These are phyloP conservation scores for Irpex sp. DNA, from an alignment of 1,284 basidiomycete genomes.

Conservation along the genomic window DNA sequence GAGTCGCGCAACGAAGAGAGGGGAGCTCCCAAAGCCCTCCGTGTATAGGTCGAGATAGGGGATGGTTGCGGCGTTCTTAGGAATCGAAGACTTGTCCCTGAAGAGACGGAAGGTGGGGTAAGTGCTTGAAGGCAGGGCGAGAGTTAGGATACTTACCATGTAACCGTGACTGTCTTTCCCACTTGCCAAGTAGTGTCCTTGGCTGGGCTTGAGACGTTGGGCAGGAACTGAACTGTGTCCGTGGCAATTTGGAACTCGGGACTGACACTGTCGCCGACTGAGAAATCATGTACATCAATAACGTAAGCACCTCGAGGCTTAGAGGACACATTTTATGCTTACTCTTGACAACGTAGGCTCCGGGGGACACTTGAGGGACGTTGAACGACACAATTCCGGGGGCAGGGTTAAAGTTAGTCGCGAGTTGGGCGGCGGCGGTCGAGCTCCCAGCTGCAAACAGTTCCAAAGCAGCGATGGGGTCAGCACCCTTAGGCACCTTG, in stretches of 20 bases:
- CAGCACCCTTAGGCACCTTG: constrained; percentile 13
- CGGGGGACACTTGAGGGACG: constrained; percentile 10
- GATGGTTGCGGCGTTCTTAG: constrained; percentile 8
- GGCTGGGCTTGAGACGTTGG: not conserved
- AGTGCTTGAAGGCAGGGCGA: not conserved
- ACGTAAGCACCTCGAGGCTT: not conserved
- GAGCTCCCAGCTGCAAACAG: constrained; percentile 6
- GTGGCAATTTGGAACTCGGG: constrained; percentile 3
- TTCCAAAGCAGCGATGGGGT: constrained; percentile 3
- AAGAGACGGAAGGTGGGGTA: not conserved
- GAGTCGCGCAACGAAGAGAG: constrained; percentile 10
- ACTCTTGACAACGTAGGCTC: constrained; percentile 14
- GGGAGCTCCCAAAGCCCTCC: constrained; percentile 5
- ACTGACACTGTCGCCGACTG: constrained; percentile 11
- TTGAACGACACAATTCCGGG: constrained; percentile 6
- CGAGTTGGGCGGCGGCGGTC: not conserved
- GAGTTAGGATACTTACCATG: constrained; percentile 5
- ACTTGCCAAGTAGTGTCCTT: constrained; percentile 9
- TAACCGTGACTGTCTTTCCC: constrained; percentile 1
- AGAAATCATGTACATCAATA: not conserved
- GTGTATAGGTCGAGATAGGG: constrained; percentile 14
- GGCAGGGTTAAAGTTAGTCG: constrained; percentile 9
- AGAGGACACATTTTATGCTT: not conserved
- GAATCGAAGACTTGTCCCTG: constrained; percentile 8
- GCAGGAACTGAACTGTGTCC: constrained; percentile 4